Evolutionary conservation across 495 filamentous ascomycete species (phyloP).

Genomic region (Tuber indicum): DNA sequence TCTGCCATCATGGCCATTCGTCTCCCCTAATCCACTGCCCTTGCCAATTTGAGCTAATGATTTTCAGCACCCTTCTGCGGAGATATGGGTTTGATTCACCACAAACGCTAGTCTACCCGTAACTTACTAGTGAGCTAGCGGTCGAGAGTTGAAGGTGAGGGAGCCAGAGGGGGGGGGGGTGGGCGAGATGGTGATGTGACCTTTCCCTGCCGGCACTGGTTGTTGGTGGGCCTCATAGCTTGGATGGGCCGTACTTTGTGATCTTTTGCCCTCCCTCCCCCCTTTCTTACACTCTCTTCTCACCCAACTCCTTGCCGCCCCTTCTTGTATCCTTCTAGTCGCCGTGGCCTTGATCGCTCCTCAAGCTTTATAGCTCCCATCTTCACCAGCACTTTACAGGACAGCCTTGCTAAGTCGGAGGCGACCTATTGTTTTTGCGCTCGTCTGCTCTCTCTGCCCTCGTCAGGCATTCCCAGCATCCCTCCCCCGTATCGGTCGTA

Average conservation of each 20-base stretch:
- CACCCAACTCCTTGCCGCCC: neutral
- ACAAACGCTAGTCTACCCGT: constrained; percentile 2
- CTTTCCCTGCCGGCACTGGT: constrained; percentile 1
- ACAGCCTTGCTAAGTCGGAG: neutral
- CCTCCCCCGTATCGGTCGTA: neutral
- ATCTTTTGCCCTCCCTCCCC: neutral
- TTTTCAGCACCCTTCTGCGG: neutral
- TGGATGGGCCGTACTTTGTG: neutral
- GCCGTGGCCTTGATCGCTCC: neutral
- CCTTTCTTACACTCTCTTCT: neutral
- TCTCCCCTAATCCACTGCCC: neutral
- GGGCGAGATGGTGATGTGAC: neutral
- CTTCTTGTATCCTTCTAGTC: neutral
- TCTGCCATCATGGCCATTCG: neutral
- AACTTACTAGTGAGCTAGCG: neutral
- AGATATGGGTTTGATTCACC: neutral
- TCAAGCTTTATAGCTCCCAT: neutral
- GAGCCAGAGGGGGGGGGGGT: neutral
- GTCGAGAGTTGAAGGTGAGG: neutral
- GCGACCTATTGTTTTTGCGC: neutral
- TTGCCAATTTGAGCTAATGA: neutral
- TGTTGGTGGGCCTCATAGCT: neutral
- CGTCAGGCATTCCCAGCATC: neutral
- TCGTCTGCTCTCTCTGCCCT: neutral
- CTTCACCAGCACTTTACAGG: neutral